Percentiles rank a stretch among this genome's conserved stretches.
Conservation (phyloP, 2,329 filamentous ascomycete species). For the Colletotrichum sp. region DNA sequence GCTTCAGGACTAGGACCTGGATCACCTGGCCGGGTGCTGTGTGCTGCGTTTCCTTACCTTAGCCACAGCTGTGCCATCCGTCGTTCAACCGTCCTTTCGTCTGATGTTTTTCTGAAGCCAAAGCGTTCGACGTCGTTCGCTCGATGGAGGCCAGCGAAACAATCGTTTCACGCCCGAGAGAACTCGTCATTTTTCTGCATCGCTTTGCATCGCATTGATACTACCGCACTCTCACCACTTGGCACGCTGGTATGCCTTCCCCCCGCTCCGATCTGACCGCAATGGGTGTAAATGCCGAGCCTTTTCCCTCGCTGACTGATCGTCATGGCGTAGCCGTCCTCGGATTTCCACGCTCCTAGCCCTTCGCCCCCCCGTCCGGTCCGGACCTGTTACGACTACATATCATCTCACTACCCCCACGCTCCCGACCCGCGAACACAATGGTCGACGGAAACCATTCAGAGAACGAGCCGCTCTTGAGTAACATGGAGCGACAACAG, state of each 20-base stretch:
- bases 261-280: not conserved
- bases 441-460: constrained; percentile 37
- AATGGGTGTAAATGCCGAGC: constrained; percentile 13
- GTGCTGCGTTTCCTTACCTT: not conserved
- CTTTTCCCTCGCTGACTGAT: constrained; percentile 21
- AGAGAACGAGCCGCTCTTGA: constrained; percentile 45
- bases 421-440: not conserved
- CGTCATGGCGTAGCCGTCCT: constrained; percentile 20
- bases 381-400: constrained; percentile 13
- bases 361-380: constrained; percentile 9
- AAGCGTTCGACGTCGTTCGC: constrained; percentile 8
- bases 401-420: constrained; percentile 8
- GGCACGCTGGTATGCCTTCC: constrained; percentile 6
- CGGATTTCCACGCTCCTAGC: constrained; percentile 11
- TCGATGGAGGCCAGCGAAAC: constrained; percentile 12
- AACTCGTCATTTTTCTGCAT: constrained; percentile 13
- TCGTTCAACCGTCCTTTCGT: constrained; percentile 5
- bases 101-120: constrained; percentile 4
- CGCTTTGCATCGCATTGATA: constrained; percentile 22
- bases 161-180: constrained; percentile 13
- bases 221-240: not conserved
- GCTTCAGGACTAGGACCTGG: constrained; percentile 7
- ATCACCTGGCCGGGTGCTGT: constrained; percentile 12
- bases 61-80: not conserved
- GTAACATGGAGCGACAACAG: constrained; percentile 35